Evolutionary conservation across 2,329 filamentous ascomycete species (phyloP), one percentile per base, ranked within the genome.

Genomic region (Colletotrichum sp.): DNA sequence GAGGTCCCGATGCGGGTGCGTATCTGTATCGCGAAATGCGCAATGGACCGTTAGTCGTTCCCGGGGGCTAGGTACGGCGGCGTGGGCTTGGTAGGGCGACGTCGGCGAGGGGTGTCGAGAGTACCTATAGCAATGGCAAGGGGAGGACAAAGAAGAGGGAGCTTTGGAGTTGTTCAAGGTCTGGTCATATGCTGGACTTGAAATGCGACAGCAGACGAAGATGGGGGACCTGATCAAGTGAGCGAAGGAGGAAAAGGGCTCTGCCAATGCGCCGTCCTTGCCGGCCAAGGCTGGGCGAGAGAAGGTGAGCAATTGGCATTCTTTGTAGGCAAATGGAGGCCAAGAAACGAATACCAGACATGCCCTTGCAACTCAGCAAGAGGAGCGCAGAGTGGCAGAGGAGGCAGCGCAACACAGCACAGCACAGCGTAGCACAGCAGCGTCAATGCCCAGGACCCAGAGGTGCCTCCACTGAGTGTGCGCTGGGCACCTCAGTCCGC

Each of bases 201-300:
- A 66, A 67, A 55, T 44, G 49, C 44, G 39, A 71, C 57, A 36
- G n/a, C 9, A 32, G 67, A 18, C 18, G 69, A 63, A 63, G 59
- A 34, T 24, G 26, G 52, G 52, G n/a, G 39, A 64, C 60, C 60
- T 64, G 49, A 28, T 62, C 24, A 57, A 44, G 66, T 49, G 67
- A 65, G 67, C 30, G 64, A 63, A 30, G 49, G 49, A 49, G 30
- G 44, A 59, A 30, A 26, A 44, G 24, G 34, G 70, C 55, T 65
- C 39, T 69, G 70, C 73, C 73, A 76, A 76, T 65, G 44, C 73
- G 73, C 73, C 73, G 73, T 73, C n/a, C 44, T 73, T 76, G 70
- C 73, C 73, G 70, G 73, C 70, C 73, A 76, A 76, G 73, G 64
- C 73, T 76, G 73, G 73, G 73, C 70, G 57, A 49, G 70, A 69